phyloP scores from a whole-genome alignment of 2,329 filamentous ascomycete genomes.

The Ceratocystis huliohia region DNA sequence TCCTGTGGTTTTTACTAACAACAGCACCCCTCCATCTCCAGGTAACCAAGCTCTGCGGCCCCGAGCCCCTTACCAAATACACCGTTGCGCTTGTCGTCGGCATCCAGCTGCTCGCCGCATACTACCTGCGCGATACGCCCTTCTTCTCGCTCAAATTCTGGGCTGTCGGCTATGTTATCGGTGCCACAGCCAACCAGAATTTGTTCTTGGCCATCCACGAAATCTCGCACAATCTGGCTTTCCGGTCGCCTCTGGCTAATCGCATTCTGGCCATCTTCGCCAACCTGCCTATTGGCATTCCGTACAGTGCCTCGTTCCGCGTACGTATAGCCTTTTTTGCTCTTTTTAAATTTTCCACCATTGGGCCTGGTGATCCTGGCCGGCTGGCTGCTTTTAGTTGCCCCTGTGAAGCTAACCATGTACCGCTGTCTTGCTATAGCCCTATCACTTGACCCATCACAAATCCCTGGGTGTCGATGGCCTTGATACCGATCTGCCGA shows the following conservation, averaged over 20 bases:
- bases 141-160: constrained; percentile 78
- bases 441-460: constrained; percentile 97
- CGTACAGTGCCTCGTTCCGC: constrained; percentile 91
- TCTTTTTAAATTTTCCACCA: too few species aligned
- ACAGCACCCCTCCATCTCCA: constrained; percentile 28
- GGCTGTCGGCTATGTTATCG: constrained; percentile 76
- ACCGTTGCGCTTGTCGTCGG: constrained; percentile 72
- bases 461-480: constrained; percentile 96
- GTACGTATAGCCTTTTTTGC: constrained; percentile 35
- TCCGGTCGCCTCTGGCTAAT: constrained; percentile 68
- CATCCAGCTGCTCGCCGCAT: constrained; percentile 68
- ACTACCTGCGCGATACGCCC: constrained; percentile 59
- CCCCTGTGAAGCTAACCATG: constrained; percentile 5
- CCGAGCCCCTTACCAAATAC: constrained; percentile 91
- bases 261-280: constrained; percentile 81
- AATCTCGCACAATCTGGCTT: constrained; percentile 95
- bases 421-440: constrained; percentile 35
- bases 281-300: constrained; percentile 88
- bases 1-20: neutral
- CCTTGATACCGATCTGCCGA: constrained; percentile 90
- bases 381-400: neutral
- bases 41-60: constrained; percentile 94
- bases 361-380: too few species aligned
- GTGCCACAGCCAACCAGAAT: constrained; percentile 95
- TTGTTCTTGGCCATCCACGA: constrained; percentile 97